Base-by-base conservation (phyloP, 371 early-diverging fungal genomes). In the Nosema muscidifuracis region DNA sequence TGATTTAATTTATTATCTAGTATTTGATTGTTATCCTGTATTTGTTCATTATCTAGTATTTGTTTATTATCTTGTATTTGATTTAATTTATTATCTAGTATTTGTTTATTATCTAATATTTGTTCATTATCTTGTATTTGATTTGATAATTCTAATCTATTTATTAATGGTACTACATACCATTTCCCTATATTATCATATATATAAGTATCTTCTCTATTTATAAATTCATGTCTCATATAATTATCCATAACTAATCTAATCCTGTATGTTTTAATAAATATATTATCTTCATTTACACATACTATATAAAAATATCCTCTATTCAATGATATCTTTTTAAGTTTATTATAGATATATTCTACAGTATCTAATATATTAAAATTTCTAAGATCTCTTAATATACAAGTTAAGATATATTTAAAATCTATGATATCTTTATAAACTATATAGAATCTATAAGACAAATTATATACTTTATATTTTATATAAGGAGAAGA, bases 141-240 rank as follows among this genome's bases (percentile, higher is more conserved):
- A 10, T 18, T 22, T 31, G 2, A 30, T 33, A 12, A 3, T 62
- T 22, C 34, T 13, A 2, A 42, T 6, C 3, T 40, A 33, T n/a
- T n/a, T n/a, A n/a, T n/a, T 20, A 71, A 0, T 6, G 71, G 71
- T 28, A 71, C 31, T 4, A 63, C 12, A 53, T 63, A 38, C 71
- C 71, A 71, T 20, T 62, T 51, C 4, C 55, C 51, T 31, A 71
- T 38, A 40, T 71, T 71, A 33, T 71, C 58, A 53, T 40, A 71
- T 9, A 71, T 36, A 18, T 53, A 31, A 13, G 50, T 36, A 40
- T 26, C 4, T 22, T 62, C 51, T 47, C 31, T 55, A 34, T 53
- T n/a, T 2, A 71, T 13, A 31, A 51, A 34, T 22, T 22, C 55
- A 4, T 40, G 31, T 38, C 51, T 22, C 10, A 58, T 34, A 63